Conservation (phyloP, 2,329 filamentous ascomycete genomes). For the Pseudogymnoascus sp. region DNA sequence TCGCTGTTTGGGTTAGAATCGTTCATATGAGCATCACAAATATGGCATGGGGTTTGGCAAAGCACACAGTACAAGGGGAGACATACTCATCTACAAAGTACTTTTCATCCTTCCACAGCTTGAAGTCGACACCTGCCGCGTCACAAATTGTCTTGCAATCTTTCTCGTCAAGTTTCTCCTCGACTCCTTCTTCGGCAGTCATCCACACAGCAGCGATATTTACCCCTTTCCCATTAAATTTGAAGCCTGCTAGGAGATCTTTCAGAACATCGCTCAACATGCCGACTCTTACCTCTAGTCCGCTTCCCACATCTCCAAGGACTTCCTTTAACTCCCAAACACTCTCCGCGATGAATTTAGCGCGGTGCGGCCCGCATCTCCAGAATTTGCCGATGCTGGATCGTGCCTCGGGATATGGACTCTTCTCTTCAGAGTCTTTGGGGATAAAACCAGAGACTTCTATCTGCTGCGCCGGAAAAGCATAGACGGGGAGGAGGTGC, state of each 20-base stretch:
- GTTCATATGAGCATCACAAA: neutral
- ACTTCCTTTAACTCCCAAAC: constrained; percentile 63
- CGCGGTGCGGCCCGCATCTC: constrained; percentile 64
- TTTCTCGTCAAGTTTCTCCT: constrained; percentile 59
- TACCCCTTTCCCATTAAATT: constrained; percentile 23
- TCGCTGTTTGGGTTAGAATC: constrained; percentile 38
- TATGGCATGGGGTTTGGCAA: neutral
- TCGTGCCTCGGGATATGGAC: constrained; percentile 60
- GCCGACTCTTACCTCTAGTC: constrained; percentile 56
- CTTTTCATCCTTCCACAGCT: constrained; percentile 65
- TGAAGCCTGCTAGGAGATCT: constrained; percentile 44
- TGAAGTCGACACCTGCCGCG: constrained; percentile 47
- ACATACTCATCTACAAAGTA: constrained; percentile 72
- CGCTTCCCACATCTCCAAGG: constrained; percentile 50
- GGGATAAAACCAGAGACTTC: constrained; percentile 67
- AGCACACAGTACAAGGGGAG: constrained; percentile 15
- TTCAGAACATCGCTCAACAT: constrained; percentile 48
- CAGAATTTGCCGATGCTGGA: constrained; percentile 60
- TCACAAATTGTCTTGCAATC: constrained; percentile 45
- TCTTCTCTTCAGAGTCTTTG: constrained; percentile 34
- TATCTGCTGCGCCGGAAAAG: constrained; percentile 61
- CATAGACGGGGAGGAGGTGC: constrained; percentile 62
- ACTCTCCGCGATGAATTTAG: constrained; percentile 62
- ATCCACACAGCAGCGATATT: constrained; percentile 63
- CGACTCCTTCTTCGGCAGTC: constrained; percentile 58